Evolutionary conservation across 1,139 yeast species (phyloP).

Genomic region (Suhomyces yuchorum): DNA sequence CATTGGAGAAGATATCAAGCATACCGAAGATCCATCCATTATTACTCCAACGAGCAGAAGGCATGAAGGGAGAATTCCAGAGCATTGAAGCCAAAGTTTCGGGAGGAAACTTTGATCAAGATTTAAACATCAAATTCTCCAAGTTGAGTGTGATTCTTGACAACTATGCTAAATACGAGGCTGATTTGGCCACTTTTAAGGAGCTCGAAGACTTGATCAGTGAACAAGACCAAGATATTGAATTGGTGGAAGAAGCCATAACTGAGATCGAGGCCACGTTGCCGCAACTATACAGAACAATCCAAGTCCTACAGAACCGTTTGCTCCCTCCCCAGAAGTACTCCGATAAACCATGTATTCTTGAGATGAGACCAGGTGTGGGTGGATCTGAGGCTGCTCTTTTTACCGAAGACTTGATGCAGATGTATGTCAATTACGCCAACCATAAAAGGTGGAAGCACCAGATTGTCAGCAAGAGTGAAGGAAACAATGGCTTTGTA

Average conservation of each 20-base stretch:
- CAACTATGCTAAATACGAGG: constrained; percentile 49
- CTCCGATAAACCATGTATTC: constrained; percentile 72
- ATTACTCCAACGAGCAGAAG: constrained; percentile 61
- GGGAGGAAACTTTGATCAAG: constrained; percentile 55
- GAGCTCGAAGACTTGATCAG: constrained; percentile 40
- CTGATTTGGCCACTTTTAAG: constrained; percentile 35
- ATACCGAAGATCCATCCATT: constrained; percentile 54
- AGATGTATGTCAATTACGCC: constrained; percentile 81
- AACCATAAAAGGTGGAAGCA: constrained; percentile 66
- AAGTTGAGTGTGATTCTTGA: constrained; percentile 57
- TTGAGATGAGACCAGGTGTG: constrained; percentile 92
- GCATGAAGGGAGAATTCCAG: constrained; percentile 51
- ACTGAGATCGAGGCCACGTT: constrained; percentile 28
- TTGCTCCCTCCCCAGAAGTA: constrained; percentile 79
- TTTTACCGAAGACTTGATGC: constrained; percentile 75
- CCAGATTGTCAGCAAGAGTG: constrained; percentile 60
- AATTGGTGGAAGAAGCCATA: constrained; percentile 32
- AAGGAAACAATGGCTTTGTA: constrained; percentile 61
- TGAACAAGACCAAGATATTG: constrained; percentile 34
- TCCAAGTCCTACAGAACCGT: constrained; percentile 52
- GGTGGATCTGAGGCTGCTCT: constrained; percentile 95
- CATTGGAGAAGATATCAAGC: constrained; percentile 12
- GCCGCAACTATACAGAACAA: constrained; percentile 39
- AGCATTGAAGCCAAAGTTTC: constrained; percentile 50
- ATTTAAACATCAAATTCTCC: constrained; percentile 58